A percentile compares a stretch with the other conserved stretches of the same genome.
These are phyloP conservation scores for Ceratobasidium sp. DNA, from an alignment of 1,284 basidiomycete species.

Conservation along the genomic window DNA sequence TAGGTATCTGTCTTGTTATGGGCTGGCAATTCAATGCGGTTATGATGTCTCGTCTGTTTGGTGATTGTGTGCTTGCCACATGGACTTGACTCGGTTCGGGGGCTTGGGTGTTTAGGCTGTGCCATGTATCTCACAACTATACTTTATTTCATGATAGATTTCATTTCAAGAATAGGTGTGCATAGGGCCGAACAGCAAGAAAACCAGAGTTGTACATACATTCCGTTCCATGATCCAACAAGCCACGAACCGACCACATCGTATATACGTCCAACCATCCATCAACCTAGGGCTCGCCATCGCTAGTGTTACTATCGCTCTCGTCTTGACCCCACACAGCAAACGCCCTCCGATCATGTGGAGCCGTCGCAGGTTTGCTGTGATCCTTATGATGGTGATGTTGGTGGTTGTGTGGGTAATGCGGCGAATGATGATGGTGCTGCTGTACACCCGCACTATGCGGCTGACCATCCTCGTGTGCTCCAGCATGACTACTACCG, in stretches of 20 bases:
- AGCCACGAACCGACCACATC: not conserved
- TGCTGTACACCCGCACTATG: slow-evolving; percentile 52
- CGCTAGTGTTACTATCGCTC: slow-evolving; percentile 75
- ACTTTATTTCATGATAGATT: not conserved
- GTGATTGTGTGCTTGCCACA: not conserved
- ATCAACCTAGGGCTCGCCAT: slow-evolving; percentile 11
- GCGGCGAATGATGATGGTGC: slow-evolving; percentile 62
- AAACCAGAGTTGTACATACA: no score
- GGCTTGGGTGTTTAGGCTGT: no score
- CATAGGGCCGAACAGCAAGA: not conserved
- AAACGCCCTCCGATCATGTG: slow-evolving; percentile 67
- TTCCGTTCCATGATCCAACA: no score
- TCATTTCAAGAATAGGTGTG: slow-evolving; percentile 10
- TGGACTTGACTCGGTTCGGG: not conserved
- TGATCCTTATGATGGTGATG: slow-evolving; percentile 43
- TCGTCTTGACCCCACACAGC: slow-evolving; percentile 88
- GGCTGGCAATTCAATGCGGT: slow-evolving; percentile 36
- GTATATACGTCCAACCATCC: no score
- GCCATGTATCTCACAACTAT: no score
- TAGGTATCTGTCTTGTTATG: slow-evolving; percentile 32
- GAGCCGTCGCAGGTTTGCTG: slow-evolving; percentile 37
- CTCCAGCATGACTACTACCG: no score
- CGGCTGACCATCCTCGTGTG: slow-evolving; percentile 28
- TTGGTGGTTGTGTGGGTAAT: slow-evolving; percentile 44
- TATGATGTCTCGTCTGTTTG: not conserved